Evolutionary conservation across 176 grass and related monocot species (phyloP), one percentile per base, ranked within the genome.

Genomic region (Paspalum notatum): DNA sequence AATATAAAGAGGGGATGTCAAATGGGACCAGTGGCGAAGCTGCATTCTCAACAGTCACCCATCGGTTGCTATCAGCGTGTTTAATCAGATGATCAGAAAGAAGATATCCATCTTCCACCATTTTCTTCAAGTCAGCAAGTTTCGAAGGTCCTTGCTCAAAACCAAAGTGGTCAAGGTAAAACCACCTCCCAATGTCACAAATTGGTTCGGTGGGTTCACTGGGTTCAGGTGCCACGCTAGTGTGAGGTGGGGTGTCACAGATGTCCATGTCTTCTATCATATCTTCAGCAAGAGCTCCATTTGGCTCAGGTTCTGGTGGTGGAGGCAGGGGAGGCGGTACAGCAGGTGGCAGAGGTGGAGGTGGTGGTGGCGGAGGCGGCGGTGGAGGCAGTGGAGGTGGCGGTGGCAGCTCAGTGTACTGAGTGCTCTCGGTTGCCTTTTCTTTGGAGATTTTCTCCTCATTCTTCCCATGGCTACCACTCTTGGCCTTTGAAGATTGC

Each of bases 221-320:
- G 38, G 81, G 62, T 61, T 90, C 82, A 75, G 90, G 85, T 82
- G 79, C 73, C 27, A 50, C n/a, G 68, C 67, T 89, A 44, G 44
- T 81, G 82, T 95, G 96, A 41, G 96, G 96, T 55, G 96, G 96
- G 10, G 96, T 99, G 75, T 99, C 93, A 5, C 92, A 95, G 72
- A 99, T 99, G 84, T 99, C 96, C 96, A 99, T 99, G 80, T 99
- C 96, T 87, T 95, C 96, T 88, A 95, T 93, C 96, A 99, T 99
- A 50, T 83, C 86, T 66, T 92, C 92, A 54, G 72, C 86, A 63
- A 63, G 13, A 83, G 59, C 76, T 66, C 47, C 88, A 77, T 84
- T 85, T 18, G 54, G 50, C 72, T 90, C 75, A 13, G 85, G 46
- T 70, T 84, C 78, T 67, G 78, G 83, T 44, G 79, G 77, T 51